Evolutionary conservation across 352 stramenopile species (phyloP).

Genomic region (Phytophthora nicotianae): DNA sequence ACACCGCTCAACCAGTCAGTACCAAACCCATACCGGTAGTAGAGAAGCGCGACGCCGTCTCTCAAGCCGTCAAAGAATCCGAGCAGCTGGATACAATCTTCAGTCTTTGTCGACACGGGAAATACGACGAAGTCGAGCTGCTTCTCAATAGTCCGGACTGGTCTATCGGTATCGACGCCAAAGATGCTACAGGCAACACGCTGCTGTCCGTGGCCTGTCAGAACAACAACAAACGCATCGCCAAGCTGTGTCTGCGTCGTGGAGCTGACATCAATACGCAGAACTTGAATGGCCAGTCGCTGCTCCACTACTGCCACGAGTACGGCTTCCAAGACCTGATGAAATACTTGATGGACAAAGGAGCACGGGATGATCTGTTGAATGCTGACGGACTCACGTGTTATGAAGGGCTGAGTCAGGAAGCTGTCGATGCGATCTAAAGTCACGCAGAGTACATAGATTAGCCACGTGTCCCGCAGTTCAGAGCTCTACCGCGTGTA

Average conservation of each 20-base stretch:
- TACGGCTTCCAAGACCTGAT: constrained; percentile 95
- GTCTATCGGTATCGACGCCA: constrained; percentile 90
- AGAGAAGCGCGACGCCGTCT: constrained; percentile 75
- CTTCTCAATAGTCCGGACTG: constrained; percentile 92
- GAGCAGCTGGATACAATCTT: constrained; percentile 92
- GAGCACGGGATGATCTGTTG: constrained; percentile 88
- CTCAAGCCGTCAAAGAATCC: constrained; percentile 81
- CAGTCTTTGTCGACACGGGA: constrained; percentile 89
- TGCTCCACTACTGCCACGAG: constrained; percentile 93
- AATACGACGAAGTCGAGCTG: constrained; percentile 88
- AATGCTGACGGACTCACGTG: constrained; percentile 95
- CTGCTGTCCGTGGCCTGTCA: constrained; percentile 94
- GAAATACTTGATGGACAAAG: constrained; percentile 96
- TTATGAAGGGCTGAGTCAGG: constrained; percentile 92
- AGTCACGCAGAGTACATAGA: no score
- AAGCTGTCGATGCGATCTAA: constrained; percentile 81
- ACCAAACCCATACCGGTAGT: constrained; percentile 10
- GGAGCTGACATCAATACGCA: constrained; percentile 94
- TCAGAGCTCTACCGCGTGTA: constrained; percentile 7
- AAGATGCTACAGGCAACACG: constrained; percentile 92
- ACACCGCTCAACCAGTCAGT: constrained; percentile 1
- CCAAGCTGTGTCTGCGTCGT: constrained; percentile 93
- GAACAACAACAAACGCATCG: constrained; percentile 97
- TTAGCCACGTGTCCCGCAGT: no score
- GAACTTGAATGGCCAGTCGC: constrained; percentile 93